Base-by-base conservation (phyloP, 768 basidiomycete genomes). In the Xerocomellus amylosporus region DNA sequence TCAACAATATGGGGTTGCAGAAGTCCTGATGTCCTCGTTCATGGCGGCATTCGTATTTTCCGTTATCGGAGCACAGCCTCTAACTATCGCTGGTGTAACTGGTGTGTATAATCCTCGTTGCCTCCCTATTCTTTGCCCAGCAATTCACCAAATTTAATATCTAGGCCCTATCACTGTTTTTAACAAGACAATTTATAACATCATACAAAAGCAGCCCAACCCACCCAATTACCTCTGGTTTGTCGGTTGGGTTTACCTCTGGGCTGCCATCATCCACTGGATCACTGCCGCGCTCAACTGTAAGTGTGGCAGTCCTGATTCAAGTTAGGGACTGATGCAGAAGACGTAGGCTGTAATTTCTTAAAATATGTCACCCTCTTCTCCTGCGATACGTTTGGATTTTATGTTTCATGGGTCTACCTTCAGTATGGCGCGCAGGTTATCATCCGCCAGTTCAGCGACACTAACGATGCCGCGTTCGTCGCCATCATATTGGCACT, bases 11-110 rank as follows among this genome's bases (percentile, higher is more conserved):
- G 93, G 93, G 3, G 90, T 97, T 15, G 77, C 90, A 2, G 95
- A 97, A 69, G 89, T 93, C 7, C 74, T 96, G 0, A 62, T 90
- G 8, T 82, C 86, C 2, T 88, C 90, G 0, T 95, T 94, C 72
- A 88, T 96, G 84, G 88, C 92, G 1, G 89, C 93, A 0, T 88
- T 91, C 64, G 75, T 93, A 19, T 94, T 95, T 62, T 88, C 92
- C 0, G 72, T 93, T 37, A 83, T 97, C 49, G 90, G 91, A 3
- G 92, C 88, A 14, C 95, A 98, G 66, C 95, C 95, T 1, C 76
- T 97, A 3, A 89, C 90, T 40, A 93, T 97, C 40, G 89, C 90
- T 3, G 95, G 95, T 6, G 93, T 96, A 2, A 96, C 91, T 46
- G 90, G 89, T 84, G 12, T 30, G 73, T 26, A n/a, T n/a, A 1